Conservation (phyloP, 2,329 filamentous ascomycete genomes). For the Monilinia fructicola region DNA sequence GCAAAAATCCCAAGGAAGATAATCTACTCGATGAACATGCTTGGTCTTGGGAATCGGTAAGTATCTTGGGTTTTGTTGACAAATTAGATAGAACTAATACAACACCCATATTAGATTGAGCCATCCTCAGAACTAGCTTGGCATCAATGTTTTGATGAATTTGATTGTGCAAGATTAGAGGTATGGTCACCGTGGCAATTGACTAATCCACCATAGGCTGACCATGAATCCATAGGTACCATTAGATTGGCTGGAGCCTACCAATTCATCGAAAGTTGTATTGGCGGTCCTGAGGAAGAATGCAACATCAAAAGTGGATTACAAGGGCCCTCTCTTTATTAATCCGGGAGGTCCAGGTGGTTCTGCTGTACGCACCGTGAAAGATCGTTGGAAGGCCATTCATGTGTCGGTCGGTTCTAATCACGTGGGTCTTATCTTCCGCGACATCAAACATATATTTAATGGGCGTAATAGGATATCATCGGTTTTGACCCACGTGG, state of each 20-base stretch:
- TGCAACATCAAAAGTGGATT: slow-evolving; percentile 29
- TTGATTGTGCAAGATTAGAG: slow-evolving; percentile 14
- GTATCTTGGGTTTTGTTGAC: background rate
- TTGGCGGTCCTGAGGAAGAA: slow-evolving; percentile 31
- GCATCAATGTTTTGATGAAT: slow-evolving; percentile 1
- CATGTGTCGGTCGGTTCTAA: slow-evolving; percentile 46
- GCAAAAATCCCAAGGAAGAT: background rate
- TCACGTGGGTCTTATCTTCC: background rate
- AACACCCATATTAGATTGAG: background rate
- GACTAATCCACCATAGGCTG: background rate
- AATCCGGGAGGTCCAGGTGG: slow-evolving; percentile 48
- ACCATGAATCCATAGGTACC: background rate
- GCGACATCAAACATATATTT: background rate
- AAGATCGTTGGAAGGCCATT: slow-evolving; percentile 36
- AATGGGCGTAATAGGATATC: slow-evolving; percentile 44
- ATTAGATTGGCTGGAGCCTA: no score
- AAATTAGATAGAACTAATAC: background rate
- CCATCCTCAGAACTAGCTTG: background rate
- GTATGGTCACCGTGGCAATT: background rate
- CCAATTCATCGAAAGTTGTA: slow-evolving; percentile 9
- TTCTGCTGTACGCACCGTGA: no score
- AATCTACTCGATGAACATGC: background rate
- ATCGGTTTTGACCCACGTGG: slow-evolving; percentile 54
- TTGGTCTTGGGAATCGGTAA: slow-evolving; percentile 13
- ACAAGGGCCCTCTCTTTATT: slow-evolving; percentile 31